Evolutionary conservation across 805 yeast species (phyloP).

Genomic region (Pichia heedii): DNA sequence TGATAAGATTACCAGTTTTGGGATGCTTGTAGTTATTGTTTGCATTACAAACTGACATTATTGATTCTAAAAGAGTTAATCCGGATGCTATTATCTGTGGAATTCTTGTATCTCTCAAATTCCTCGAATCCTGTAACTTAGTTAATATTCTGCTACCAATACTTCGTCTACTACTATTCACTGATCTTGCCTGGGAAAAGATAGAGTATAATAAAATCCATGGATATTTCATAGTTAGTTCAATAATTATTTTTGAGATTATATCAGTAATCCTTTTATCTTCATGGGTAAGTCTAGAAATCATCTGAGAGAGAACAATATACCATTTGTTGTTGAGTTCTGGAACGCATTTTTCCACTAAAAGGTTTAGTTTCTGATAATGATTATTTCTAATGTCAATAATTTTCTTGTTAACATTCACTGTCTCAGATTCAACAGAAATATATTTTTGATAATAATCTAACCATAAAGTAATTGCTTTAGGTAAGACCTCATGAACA

Average conservation of each 20-base stretch:
- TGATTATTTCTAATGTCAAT: constrained; percentile 1
- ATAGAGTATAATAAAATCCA: constrained; percentile 81
- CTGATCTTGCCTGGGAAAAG: constrained; percentile 59
- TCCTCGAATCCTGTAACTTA: constrained; percentile 18
- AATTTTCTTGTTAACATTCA: not conserved
- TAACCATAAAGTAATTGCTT: constrained; percentile 84
- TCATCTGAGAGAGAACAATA: constrained; percentile 73
- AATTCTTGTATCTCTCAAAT: constrained; percentile 5
- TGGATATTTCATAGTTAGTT: constrained; percentile 60
- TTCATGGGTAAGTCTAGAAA: constrained; percentile 67
- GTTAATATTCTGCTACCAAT: constrained; percentile 40
- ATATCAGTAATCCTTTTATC: constrained; percentile 47
- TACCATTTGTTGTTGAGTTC: constrained; percentile 51
- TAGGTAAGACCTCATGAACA: constrained; percentile 73
- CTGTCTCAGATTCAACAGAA: not conserved
- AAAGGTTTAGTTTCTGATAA: constrained; percentile 6
- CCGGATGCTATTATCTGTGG: constrained; percentile 21
- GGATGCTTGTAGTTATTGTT: constrained; percentile 6
- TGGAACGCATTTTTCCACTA: constrained; percentile 15
- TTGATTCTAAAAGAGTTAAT: constrained; percentile 31
- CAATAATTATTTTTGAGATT: constrained; percentile 48
- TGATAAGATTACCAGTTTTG: constrained; percentile 2
- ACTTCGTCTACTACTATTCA: constrained; percentile 34
- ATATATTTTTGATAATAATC: constrained; percentile 47
- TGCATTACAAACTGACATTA: constrained; percentile 33